Conservation (phyloP, 192 early-diverging fungal genomes). For the Gaertneriomyces sp. region DNA sequence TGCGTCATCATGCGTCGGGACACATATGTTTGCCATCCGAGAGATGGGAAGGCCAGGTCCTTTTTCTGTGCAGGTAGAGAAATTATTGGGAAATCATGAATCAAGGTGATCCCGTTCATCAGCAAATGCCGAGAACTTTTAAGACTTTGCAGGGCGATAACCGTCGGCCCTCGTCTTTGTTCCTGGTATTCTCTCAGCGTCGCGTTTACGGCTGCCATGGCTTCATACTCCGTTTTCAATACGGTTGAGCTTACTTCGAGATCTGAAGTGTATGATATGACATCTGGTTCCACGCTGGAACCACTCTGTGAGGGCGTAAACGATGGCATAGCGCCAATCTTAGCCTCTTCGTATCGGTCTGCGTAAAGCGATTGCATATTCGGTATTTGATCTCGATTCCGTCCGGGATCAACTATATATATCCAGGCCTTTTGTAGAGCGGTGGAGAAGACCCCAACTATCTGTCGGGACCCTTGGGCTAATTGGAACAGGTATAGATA, state of each 20-base stretch:
- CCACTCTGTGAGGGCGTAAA: conserved; percentile 21
- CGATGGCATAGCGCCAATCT: conserved; percentile 6
- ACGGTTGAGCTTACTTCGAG: conserved; percentile 53
- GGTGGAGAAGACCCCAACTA: conserved; percentile 72
- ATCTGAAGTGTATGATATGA: conserved; percentile 49
- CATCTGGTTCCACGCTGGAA: conserved; percentile 5
- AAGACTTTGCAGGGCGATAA: conserved; percentile 74
- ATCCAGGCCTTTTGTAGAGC: conserved; percentile 51
- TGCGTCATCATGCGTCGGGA: conserved; percentile 70
- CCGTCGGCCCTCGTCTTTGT: conserved; percentile 57
- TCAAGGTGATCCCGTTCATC: conserved; percentile 41
- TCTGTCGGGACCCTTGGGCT: conserved; percentile 44
- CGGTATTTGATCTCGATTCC: conserved; percentile 64
- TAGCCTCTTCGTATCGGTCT: conserved; percentile 37
- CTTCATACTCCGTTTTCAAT: conserved; percentile 46
- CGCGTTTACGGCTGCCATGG: conserved; percentile 55
- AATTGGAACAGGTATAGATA: conserved; percentile 81
- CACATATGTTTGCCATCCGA: conserved; percentile 80
- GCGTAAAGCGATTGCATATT: conserved; percentile 66
- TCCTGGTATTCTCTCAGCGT: conserved; percentile 61
- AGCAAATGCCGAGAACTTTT: conserved; percentile 41
- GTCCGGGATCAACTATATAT: conserved; percentile 70
- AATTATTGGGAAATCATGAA: conserved; percentile 71
- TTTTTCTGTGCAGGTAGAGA: conserved; percentile 65
- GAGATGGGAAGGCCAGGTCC: conserved; percentile 68